A percentile compares a stretch with the other conserved stretches of the same genome.
Evolutionary conservation across 2,329 filamentous ascomycete genomes (phyloP).

Genomic region (Xylaria sp.): DNA sequence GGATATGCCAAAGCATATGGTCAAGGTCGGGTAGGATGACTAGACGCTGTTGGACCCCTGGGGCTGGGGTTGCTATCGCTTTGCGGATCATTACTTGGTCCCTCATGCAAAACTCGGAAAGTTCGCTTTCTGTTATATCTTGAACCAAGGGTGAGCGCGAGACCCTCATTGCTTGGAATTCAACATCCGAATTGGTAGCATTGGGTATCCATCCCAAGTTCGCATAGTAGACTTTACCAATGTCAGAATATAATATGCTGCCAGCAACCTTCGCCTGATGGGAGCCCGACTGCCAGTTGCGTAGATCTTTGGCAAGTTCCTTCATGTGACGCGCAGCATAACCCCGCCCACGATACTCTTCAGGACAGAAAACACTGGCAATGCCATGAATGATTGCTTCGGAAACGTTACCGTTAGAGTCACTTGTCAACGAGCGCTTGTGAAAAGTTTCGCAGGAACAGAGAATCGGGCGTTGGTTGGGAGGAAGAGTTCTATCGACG

Average conservation of each 20-base stretch:
- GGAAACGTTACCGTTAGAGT: constrained; percentile 25
- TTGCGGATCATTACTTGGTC: constrained; percentile 27
- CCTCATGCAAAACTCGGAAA: constrained; percentile 19
- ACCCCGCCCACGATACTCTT: constrained; percentile 20
- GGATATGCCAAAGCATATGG: constrained; percentile 41
- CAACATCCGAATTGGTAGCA: constrained; percentile 31
- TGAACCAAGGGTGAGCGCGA: background rate
- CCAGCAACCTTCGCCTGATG: constrained; percentile 8
- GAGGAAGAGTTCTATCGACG: constrained; percentile 24
- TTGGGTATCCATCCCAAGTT: constrained; percentile 34
- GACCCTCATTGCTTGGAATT: constrained; percentile 12
- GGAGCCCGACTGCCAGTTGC: background rate
- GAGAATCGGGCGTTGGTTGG: constrained; percentile 26
- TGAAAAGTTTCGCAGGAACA: constrained; percentile 37
- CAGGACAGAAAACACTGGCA: constrained; percentile 18
- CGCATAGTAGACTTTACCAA: constrained; percentile 35
- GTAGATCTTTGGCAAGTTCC: constrained; percentile 21
- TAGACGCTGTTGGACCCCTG: constrained; percentile 16
- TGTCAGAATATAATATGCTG: constrained; percentile 38
- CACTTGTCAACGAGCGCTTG: constrained; percentile 26
- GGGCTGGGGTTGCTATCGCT: constrained; percentile 19
- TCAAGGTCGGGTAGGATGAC: constrained; percentile 34
- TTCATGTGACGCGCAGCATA: constrained; percentile 36
- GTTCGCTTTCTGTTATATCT: background rate
- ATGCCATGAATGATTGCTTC: constrained; percentile 22